Evolutionary conservation across 2,329 filamentous ascomycete genomes (phyloP).

Genomic region (Arthrobotrys entomopaga): DNA sequence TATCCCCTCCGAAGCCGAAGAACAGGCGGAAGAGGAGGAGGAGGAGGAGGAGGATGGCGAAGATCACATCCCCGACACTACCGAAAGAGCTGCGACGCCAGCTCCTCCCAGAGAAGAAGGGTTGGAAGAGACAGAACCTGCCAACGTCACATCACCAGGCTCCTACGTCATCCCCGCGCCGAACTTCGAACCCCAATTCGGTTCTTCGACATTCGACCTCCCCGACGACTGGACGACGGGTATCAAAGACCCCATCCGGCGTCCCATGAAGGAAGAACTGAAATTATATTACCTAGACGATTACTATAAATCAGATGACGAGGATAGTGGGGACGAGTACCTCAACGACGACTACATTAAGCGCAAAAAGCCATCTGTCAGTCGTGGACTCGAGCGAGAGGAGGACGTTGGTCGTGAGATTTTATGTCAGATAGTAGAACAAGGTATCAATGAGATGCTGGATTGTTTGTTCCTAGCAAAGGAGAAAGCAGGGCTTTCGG

Average conservation of each 20-base stretch:
- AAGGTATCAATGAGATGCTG: conserved; percentile 91
- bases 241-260: conserved; percentile 42
- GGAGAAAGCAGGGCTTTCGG: conserved; percentile 78
- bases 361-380: conserved; percentile 70
- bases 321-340: conserved; percentile 72
- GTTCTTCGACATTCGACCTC: conserved; percentile 45
- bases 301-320: conserved; percentile 55
- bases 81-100: conserved; percentile 41
- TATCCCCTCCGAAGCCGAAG: not conserved
- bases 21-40: conserved; percentile 13
- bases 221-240: conserved; percentile 43
- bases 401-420: conserved; percentile 86
- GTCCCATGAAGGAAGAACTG: conserved; percentile 45
- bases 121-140: conserved; percentile 13
- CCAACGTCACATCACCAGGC: conserved; percentile 10
- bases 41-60: conserved; percentile 46
- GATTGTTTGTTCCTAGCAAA: conserved; percentile 84
- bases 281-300: conserved; percentile 53
- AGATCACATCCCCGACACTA: conserved; percentile 48
- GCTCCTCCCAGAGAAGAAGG: conserved; percentile 34
- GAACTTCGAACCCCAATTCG: conserved; percentile 50
- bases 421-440: conserved; percentile 88
- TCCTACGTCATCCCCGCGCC: conserved; percentile 37
- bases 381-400: conserved; percentile 71
- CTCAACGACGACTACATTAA: conserved; percentile 76